Evolutionary conservation across 169 alveolate species (phyloP).

Genomic region (Plasmodium relictum): DNA sequence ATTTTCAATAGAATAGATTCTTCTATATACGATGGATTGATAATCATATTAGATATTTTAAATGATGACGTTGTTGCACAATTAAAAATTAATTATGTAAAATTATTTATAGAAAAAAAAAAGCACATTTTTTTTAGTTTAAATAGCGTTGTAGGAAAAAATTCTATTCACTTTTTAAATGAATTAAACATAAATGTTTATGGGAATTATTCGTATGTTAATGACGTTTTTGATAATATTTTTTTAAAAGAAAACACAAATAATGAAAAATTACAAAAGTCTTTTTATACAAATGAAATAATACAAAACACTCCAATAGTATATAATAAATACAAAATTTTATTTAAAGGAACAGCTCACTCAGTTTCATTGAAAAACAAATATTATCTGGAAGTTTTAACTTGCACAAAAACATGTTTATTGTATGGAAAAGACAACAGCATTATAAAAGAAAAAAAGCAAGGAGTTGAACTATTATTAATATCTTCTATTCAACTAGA

Average conservation of each 20-base stretch:
- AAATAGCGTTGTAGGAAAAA: slow-evolving; percentile 60
- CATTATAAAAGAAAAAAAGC: slow-evolving; percentile 20
- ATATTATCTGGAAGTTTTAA: slow-evolving; percentile 26
- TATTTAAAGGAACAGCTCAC: slow-evolving; percentile 76
- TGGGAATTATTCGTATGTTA: slow-evolving; percentile 43
- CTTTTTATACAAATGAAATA: slow-evolving; percentile 57
- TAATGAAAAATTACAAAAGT: background rate
- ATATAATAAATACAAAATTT: background rate
- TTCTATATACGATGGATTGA: slow-evolving; percentile 51
- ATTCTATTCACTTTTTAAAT: slow-evolving; percentile 21
- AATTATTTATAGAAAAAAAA: slow-evolving; percentile 39
- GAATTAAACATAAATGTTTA: slow-evolving; percentile 31
- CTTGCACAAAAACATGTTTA: slow-evolving; percentile 50
- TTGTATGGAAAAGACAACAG: slow-evolving; percentile 27
- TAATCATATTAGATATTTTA: slow-evolving; percentile 33
- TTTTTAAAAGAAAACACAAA: background rate
- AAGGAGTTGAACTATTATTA: slow-evolving; percentile 59
- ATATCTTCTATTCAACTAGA: slow-evolving; percentile 68
- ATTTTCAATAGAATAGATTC: background rate
- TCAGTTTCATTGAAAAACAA: slow-evolving; percentile 33
- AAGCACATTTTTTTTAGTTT: slow-evolving; percentile 60
- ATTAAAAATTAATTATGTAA: slow-evolving; percentile 31
- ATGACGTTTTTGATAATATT: slow-evolving; percentile 28
- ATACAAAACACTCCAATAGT: slow-evolving; percentile 49
- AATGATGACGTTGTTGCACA: slow-evolving; percentile 27